Conservation (phyloP, 2,329 filamentous ascomycete genomes). For the Calycina herbarum region DNA sequence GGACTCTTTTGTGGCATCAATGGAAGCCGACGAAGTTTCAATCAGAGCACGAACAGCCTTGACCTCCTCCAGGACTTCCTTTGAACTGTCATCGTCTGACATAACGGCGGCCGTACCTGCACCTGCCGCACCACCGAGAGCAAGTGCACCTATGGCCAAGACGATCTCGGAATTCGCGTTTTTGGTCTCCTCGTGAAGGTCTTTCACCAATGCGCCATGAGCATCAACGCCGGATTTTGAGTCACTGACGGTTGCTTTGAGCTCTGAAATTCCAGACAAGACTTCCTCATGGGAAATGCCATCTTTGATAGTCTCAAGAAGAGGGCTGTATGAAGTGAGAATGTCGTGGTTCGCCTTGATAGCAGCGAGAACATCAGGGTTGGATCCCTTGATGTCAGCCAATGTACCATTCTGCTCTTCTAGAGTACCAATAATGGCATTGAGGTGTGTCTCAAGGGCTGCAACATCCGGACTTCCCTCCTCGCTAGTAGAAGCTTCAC, state of each 20-base stretch:
- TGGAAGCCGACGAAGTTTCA: slow-evolving; percentile 21
- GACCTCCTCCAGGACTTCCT: slow-evolving; percentile 26
- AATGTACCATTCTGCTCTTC: slow-evolving; percentile 23
- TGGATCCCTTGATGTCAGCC: slow-evolving; percentile 23
- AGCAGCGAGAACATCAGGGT: slow-evolving; percentile 20
- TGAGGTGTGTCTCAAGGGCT: slow-evolving; percentile 25
- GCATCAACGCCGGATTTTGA: slow-evolving; percentile 27
- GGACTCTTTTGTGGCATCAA: slow-evolving; percentile 21
- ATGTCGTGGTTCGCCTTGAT: slow-evolving; percentile 23
- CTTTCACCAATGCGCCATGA: slow-evolving; percentile 26
- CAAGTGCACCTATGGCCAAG: slow-evolving; percentile 26
- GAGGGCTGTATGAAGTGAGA: slow-evolving; percentile 15
- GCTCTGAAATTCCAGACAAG: slow-evolving; percentile 23
- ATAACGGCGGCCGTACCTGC: slow-evolving; percentile 21
- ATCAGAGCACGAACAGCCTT: slow-evolving; percentile 25
- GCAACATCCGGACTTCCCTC: slow-evolving; percentile 17
- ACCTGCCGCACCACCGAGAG: slow-evolving; percentile 27
- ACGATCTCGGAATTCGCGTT: slow-evolving; percentile 27
- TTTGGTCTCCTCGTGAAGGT: slow-evolving; percentile 29
- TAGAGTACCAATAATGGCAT: slow-evolving; percentile 24
- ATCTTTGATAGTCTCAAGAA: slow-evolving; percentile 26
- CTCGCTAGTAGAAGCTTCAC: not conserved
- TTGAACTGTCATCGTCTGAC: slow-evolving; percentile 15
- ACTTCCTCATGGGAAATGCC: slow-evolving; percentile 24
- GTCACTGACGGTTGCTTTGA: slow-evolving; percentile 29